Conservation (phyloP, 805 yeast species). For the Pichia ethanolica region DNA sequence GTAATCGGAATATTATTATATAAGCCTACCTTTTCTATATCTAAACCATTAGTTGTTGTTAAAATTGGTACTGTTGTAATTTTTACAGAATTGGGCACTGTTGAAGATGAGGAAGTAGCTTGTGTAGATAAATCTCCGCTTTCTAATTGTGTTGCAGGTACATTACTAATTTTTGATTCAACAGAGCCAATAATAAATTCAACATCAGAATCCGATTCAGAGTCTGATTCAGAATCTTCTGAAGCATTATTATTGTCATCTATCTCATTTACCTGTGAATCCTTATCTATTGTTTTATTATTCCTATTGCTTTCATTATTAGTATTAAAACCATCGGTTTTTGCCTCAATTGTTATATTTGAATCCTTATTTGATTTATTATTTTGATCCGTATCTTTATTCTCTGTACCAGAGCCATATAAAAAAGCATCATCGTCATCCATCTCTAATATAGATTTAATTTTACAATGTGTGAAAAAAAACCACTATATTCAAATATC, state of each 20-base stretch:
- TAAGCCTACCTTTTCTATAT: conserved; percentile 66
- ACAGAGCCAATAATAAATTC: conserved; percentile 67
- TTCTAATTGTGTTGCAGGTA: conserved; percentile 13
- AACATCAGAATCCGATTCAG: conserved; percentile 45
- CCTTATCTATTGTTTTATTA: conserved; percentile 13
- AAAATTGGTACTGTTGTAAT: conserved; percentile 26
- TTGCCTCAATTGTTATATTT: not conserved
- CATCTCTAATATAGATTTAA: conserved; percentile 10
- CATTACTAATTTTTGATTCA: conserved; percentile 11
- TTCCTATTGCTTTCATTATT: not conserved
- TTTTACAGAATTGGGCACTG: conserved; percentile 10
- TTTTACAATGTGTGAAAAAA: too few relatives aligned
- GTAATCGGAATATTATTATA: conserved; percentile 79
- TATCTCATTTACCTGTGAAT: conserved; percentile 15
- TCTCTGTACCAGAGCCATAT: conserved; percentile 47
- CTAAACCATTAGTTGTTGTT: conserved; percentile 40
- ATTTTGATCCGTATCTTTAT: conserved; percentile 4
- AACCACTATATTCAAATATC: too few relatives aligned
- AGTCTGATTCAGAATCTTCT: conserved; percentile 15
- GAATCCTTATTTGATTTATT: not conserved
- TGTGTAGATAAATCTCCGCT: conserved; percentile 11
- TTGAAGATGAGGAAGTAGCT: conserved; percentile 11
- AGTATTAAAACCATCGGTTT: not conserved
- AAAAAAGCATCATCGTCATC: conserved; percentile 68
- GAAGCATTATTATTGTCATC: conserved; percentile 14